phyloP scores from a whole-genome alignment of 1,139 yeast species.

The Yamadazyma triangularis region DNA sequence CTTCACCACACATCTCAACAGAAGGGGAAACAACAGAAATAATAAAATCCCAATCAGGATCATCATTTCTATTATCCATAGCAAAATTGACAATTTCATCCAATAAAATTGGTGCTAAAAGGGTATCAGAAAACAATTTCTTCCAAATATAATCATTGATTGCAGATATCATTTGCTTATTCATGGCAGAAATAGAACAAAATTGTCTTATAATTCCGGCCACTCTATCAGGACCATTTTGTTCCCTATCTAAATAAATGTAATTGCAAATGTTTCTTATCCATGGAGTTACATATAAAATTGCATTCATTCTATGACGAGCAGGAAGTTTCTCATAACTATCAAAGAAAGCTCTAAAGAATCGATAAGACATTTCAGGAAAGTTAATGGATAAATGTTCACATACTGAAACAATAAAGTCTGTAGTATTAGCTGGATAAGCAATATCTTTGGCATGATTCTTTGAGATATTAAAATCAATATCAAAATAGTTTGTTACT shows the following conservation, averaged over 20 bases:
- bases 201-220: constrained; percentile 61
- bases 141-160: constrained; percentile 65
- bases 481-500: constrained; percentile 53
- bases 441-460: constrained; percentile 58
- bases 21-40: constrained; percentile 70
- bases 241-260: constrained; percentile 50
- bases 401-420: constrained; percentile 60
- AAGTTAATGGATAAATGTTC: constrained; percentile 50
- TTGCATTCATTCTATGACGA: constrained; percentile 33
- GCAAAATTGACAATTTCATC: constrained; percentile 75
- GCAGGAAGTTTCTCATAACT: constrained; percentile 45
- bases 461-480: constrained; percentile 58
- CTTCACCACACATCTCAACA: constrained; percentile 65
- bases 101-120: constrained; percentile 53
- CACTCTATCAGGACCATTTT: constrained; percentile 56
- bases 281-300: constrained; percentile 72
- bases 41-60: constrained; percentile 60
- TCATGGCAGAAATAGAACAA: constrained; percentile 56
- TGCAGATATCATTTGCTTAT: constrained; percentile 32
- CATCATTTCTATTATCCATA: constrained; percentile 70
- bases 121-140: constrained; percentile 56
- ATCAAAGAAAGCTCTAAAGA: constrained; percentile 57
- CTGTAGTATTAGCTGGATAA: constrained; percentile 69
- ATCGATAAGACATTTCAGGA: constrained; percentile 61
- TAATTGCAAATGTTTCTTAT: constrained; percentile 60